Base-by-base conservation (phyloP, 1,284 basidiomycete species). In the Coriolopsis trogii region DNA sequence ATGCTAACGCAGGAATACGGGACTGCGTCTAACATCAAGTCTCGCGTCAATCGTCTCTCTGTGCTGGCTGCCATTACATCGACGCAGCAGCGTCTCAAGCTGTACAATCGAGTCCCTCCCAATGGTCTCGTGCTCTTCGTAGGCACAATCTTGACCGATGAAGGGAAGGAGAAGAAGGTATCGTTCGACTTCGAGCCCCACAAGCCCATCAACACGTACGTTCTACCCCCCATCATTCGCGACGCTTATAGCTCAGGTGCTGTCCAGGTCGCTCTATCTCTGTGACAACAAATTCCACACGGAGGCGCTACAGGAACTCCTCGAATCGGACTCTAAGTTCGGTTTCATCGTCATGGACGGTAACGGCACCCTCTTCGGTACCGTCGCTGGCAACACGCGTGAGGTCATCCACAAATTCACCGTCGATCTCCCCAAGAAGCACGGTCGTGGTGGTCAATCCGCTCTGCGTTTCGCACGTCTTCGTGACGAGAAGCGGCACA, bases 241-340 rank as follows among this genome's bases (percentile, higher is more conserved):
- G 20, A 26, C 3, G 8, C 28, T 6, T 3, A 7, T 16, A 4
- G 6, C 41, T 24, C 3, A 40, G 15, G 25, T 9, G 6, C 6
- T 5, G 3, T 8, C 4, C 67, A 94, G 91, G 16, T 95, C 95
- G 16, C 85, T 99, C 41, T 99, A 99, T 76, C 89, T 98, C 46
- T 99, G 97, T 70, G 97, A 99, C 81, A 98, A 97, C 80, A 97
- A 98, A 72, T 99, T 99, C 79, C 96, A 98, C 77, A 98, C 97
- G 4, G 97, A 98, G 69, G 95, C 95, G 0, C 83, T 99, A 29
- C 91, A 93, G 42, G 97, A 99, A 70, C 85, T 99, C 44, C 83
- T 99, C 62, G 97, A 99, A 75, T 95, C 92, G 26, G 97, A 99
- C 72, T 92, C 94, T 61, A 93, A 93, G 67, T 99, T 98, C 70